Evolutionary conservation across 306 rosid genomes (phyloP), one percentile per base, ranked within the genome.

Genomic region (Sechiopsis laciniata): DNA sequence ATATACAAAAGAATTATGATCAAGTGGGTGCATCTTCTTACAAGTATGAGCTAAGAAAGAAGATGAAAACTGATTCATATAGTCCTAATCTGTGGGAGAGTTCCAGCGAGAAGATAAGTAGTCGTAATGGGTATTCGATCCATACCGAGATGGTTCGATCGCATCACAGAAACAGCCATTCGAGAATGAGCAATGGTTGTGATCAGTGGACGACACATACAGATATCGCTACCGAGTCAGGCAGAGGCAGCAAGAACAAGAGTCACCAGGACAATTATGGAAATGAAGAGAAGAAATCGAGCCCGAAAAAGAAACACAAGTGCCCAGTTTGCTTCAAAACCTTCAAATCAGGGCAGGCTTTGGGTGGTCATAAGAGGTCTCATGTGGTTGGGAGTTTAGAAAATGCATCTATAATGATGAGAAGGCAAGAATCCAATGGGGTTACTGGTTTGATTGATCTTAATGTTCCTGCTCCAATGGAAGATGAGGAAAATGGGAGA

Each of bases 361-460:
- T 93, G 64, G 98, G 98, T 5, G 98, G 98, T 67, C 98, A 93
- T 83, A 93, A 93, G 80, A 88, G 97, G 85, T 93, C 98, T 68
- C 98, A 93, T 79, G 88, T 88, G 78, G 81, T 84, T 68, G 97
- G 94, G 66, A 92, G 93, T 7, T 78, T 81, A 65, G 89, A 84
- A 56, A 88, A 85, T 13, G 80, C 80, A 67, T 82, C 90, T 32
- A 58, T 82, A n/a, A 84, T 86, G 57, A 84, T 86, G 57, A 81
- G 83, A 22, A 82, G 83, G 50, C 86, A 86, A 71, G 80, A 78
- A 73, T 75, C 73, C 17, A 74, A 83, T 52, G 70, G 74, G 73
- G 78, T 58, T 57, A 86, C 83, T 17, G 81, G 87, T 61, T 77
- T 87, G 55, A 84, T 93, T 82, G 98, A 93, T 88, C 97, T 93